Conservation (phyloP, 2,329 filamentous ascomycete genomes). For the Calonectria montana region DNA sequence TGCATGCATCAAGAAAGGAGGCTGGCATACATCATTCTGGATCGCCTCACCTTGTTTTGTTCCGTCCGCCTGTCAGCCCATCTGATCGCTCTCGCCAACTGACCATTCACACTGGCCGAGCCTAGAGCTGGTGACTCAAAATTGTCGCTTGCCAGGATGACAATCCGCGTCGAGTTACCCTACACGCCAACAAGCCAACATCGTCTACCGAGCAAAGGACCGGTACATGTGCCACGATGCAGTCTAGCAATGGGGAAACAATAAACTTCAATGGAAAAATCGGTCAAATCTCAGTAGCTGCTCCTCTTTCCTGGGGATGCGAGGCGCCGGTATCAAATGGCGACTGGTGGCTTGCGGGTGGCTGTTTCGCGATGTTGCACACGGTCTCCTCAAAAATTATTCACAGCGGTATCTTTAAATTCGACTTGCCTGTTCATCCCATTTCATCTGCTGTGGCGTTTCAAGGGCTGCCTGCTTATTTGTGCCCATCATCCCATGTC, state of each 20-base stretch:
- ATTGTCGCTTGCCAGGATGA: neutral
- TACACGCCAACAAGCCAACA: neutral
- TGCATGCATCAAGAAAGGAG: slow-evolving; percentile 9
- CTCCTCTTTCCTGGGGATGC: neutral
- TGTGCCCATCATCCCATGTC: slow-evolving; percentile 6
- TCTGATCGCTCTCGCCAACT: neutral
- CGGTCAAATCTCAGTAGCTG: neutral
- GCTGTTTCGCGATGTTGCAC: slow-evolving; percentile 3
- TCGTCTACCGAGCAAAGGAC: neutral
- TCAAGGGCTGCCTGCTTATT: slow-evolving; percentile 9
- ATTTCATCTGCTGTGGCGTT: slow-evolving; percentile 9
- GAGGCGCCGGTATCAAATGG: neutral
- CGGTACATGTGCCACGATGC: neutral
- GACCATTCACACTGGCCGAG: neutral
- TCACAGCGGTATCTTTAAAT: neutral
- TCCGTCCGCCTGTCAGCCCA: neutral
- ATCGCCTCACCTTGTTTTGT: neutral
- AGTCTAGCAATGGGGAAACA: neutral
- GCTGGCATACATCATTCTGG: neutral
- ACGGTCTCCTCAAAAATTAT: neutral
- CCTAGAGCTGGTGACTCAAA: neutral
- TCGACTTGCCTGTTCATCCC: neutral
- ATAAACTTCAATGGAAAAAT: neutral
- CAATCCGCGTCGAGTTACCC: neutral
- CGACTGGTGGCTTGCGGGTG: neutral